phyloP scores from a whole-genome alignment of 2,329 filamentous ascomycete genomes.

The Trichoderma koningiopsis region DNA sequence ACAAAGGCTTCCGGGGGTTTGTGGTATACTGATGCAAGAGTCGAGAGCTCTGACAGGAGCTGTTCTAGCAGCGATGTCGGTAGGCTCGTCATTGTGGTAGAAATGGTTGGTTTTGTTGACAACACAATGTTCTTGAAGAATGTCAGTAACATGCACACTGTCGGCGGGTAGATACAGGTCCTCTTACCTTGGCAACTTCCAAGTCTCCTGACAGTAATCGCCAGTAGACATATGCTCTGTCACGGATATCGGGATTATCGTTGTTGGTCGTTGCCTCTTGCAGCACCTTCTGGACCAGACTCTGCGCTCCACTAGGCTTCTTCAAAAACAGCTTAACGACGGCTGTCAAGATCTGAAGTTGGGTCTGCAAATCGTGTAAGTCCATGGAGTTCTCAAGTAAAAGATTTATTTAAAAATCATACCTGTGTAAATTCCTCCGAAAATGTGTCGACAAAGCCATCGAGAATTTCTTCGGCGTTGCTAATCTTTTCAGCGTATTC shows the following conservation, averaged over 20 bases:
- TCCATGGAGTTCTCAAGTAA: neutral
- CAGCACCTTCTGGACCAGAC: constrained; percentile 89
- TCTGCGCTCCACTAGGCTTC: constrained; percentile 89
- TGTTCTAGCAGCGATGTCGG: constrained; percentile 82
- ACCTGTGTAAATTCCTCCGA: constrained; percentile 96
- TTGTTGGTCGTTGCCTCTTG: constrained; percentile 91
- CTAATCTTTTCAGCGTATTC: constrained; percentile 99
- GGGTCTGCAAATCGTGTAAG: constrained; percentile 62
- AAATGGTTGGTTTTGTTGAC: constrained; percentile 91
- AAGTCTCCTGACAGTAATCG: constrained; percentile 90
- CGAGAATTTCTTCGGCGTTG: constrained; percentile 93
- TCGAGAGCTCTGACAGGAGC: constrained; percentile 89
- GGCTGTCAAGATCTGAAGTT: constrained; percentile 94
- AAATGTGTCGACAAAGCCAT: constrained; percentile 90
- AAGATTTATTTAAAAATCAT: constrained; percentile 34
- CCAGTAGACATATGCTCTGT: constrained; percentile 98
- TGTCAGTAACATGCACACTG: neutral
- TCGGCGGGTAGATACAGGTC: neutral
- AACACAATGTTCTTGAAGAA: constrained; percentile 73
- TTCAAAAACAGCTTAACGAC: constrained; percentile 98
- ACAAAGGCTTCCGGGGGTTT: constrained; percentile 98
- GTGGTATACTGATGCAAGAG: constrained; percentile 95
- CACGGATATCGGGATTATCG: constrained; percentile 96
- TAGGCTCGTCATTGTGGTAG: constrained; percentile 88
- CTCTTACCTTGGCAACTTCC: constrained; percentile 76